A percentile compares a stretch with the other conserved stretches of the same genome.
Evolutionary conservation across 148 eudicot genomes (phyloP).

Genomic region (Amaranthus palmeri): DNA sequence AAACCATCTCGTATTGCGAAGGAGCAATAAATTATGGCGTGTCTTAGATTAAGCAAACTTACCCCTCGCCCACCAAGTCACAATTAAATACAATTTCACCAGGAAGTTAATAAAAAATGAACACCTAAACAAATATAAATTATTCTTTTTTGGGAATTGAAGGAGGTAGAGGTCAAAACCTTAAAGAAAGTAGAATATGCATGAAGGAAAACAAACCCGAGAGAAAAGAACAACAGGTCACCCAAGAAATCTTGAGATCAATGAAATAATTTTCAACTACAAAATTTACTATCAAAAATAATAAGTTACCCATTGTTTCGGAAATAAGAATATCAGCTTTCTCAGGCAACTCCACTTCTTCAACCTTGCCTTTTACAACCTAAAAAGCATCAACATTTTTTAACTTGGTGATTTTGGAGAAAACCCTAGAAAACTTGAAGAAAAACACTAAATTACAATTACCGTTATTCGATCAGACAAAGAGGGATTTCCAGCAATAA

Average conservation of each 20-base stretch:
- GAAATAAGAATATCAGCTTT: constrained; percentile 93
- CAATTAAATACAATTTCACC: no score
- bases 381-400: constrained; percentile 25
- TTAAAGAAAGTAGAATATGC: no score
- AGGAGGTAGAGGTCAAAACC: no score
- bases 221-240: no score
- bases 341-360: constrained; percentile 91
- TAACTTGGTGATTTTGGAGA: neutral
- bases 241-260: neutral
- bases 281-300: neutral
- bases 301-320: constrained; percentile 88
- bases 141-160: no score
- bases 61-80: no score
- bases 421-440: neutral
- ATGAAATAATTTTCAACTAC: neutral
- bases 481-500: constrained; percentile 84
- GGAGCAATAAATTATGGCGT: no score
- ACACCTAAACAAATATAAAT: no score
- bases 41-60: no score
- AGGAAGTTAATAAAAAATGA: no score
- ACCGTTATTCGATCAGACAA: constrained; percentile 83
- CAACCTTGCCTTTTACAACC: constrained; percentile 97
- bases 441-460: constrained; percentile 10
- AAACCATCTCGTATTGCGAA: no score
- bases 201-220: no score